Conservation (phyloP, 2,329 filamentous ascomycete genomes). For the Fusarium decemcellulare region DNA sequence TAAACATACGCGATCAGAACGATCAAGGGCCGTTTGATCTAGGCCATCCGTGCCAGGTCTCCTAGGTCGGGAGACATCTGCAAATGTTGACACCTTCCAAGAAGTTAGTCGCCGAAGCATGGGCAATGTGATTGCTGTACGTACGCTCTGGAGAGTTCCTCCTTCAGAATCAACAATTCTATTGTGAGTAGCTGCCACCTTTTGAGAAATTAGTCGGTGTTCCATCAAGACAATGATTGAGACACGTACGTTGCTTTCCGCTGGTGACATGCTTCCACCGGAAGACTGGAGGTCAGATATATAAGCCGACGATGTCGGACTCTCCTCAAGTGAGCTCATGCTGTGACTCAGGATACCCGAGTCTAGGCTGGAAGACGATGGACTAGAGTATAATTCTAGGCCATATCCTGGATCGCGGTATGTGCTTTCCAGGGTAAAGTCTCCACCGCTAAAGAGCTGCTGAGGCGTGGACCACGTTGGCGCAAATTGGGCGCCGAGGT, state of each 20-base stretch:
- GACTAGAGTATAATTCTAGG: constrained; percentile 16
- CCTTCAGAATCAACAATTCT: constrained; percentile 6
- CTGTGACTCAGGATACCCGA: constrained; percentile 13
- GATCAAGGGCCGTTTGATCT: not conserved
- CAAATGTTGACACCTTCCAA: constrained; percentile 30
- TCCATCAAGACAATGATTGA: not conserved
- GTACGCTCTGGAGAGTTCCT: constrained; percentile 30
- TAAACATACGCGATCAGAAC: constrained; percentile 12
- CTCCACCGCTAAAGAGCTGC: constrained; percentile 21
- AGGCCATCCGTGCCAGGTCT: not conserved
- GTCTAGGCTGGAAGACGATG: constrained; percentile 18
- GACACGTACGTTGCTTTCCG: constrained; percentile 38
- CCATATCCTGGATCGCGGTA: constrained; percentile 39
- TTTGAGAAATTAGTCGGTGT: constrained; percentile 43
- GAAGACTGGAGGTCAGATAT: constrained; percentile 14
- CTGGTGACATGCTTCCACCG: constrained; percentile 5
- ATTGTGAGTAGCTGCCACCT: constrained; percentile 35
- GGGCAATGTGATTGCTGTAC: not conserved
- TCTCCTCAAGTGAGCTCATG: constrained; percentile 5
- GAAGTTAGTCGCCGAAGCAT: constrained; percentile 28
- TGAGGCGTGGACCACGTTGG: constrained; percentile 10
- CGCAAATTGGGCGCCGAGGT: constrained; percentile 18
- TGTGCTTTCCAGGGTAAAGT: constrained; percentile 13
- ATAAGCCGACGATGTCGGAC: not conserved
- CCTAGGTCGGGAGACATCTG: not conserved